A percentile compares a stretch with the other conserved stretches of the same genome.
phyloP scores from a whole-genome alignment of 2,329 filamentous ascomycete species.

The Diaporthe velutina region DNA sequence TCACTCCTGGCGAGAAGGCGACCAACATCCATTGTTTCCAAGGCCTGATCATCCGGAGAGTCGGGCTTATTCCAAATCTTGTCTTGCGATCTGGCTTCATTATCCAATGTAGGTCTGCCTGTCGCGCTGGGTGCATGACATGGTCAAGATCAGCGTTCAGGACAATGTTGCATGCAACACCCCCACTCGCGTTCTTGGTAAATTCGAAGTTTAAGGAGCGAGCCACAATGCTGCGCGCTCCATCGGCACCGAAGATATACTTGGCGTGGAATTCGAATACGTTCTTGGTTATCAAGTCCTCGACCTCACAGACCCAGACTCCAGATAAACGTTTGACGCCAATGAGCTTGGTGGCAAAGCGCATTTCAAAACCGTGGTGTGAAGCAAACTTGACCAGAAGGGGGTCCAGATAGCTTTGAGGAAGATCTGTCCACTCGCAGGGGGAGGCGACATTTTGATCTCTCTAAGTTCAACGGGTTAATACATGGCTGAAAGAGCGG shows the following conservation, averaged over 20 bases:
- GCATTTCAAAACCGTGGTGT: constrained; percentile 51
- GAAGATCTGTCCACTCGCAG: constrained; percentile 46
- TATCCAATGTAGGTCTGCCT: constrained; percentile 68
- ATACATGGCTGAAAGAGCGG: neutral
- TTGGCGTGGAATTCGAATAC: constrained; percentile 59
- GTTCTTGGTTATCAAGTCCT: constrained; percentile 50
- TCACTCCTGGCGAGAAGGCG: constrained; percentile 37
- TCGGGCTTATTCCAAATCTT: constrained; percentile 56
- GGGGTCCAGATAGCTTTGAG: constrained; percentile 58
- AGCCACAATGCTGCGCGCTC: constrained; percentile 28
- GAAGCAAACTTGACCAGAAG: constrained; percentile 56
- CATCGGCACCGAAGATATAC: constrained; percentile 71
- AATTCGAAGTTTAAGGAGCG: constrained; percentile 8
- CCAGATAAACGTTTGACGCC: constrained; percentile 43
- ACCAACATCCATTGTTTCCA: constrained; percentile 70
- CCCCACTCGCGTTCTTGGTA: neutral
- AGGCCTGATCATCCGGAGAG: constrained; percentile 68
- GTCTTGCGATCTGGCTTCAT: constrained; percentile 62
- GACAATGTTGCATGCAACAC: constrained; percentile 30
- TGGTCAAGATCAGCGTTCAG: constrained; percentile 59
- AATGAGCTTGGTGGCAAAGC: constrained; percentile 55
- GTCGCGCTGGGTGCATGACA: constrained; percentile 57
- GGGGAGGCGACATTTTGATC: constrained; percentile 52
- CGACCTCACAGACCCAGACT: constrained; percentile 44
- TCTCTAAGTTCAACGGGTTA: constrained; percentile 11